phyloP scores from a whole-genome alignment of 2,329 filamentous ascomycete genomes.

The Penicillium sumatraense region DNA sequence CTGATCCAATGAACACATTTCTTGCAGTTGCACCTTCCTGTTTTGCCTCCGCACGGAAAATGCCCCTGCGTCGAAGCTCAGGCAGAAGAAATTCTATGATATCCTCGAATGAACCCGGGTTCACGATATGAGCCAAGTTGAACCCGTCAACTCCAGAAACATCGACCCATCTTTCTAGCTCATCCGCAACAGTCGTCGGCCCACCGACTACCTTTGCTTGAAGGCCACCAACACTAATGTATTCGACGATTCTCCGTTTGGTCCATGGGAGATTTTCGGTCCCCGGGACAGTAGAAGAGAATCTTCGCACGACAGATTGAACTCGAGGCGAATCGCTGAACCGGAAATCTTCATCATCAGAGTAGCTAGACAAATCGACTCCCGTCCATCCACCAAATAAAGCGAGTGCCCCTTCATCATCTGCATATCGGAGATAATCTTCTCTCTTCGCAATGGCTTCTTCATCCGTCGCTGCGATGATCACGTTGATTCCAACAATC shows the following conservation, averaged over 20 bases:
- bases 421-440: conserved; percentile 44
- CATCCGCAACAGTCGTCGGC: conserved; percentile 28
- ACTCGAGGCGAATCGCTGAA: background rate
- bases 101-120: conserved; percentile 32
- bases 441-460: conserved; percentile 45
- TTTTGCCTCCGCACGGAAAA: conserved; percentile 17
- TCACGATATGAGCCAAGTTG: conserved; percentile 27
- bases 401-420: conserved; percentile 44
- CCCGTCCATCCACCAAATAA: conserved; percentile 51
- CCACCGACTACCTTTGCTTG: background rate
- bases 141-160: conserved; percentile 32
- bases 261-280: conserved; percentile 37
- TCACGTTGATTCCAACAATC: conserved; percentile 43
- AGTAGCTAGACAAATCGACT: conserved; percentile 20
- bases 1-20: background rate
- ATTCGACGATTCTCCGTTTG: conserved; percentile 30
- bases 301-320: conserved; percentile 31
- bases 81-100: conserved; percentile 29
- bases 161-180: conserved; percentile 31
- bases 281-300: conserved; percentile 39
- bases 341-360: background rate
- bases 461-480: conserved; percentile 47
- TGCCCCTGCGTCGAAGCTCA: conserved; percentile 28
- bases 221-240: conserved; percentile 22
- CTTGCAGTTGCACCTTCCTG: background rate